Evolutionary conservation across 2,329 filamentous ascomycete species (phyloP).

Genomic region (Penicillium aurantiogriseum): DNA sequence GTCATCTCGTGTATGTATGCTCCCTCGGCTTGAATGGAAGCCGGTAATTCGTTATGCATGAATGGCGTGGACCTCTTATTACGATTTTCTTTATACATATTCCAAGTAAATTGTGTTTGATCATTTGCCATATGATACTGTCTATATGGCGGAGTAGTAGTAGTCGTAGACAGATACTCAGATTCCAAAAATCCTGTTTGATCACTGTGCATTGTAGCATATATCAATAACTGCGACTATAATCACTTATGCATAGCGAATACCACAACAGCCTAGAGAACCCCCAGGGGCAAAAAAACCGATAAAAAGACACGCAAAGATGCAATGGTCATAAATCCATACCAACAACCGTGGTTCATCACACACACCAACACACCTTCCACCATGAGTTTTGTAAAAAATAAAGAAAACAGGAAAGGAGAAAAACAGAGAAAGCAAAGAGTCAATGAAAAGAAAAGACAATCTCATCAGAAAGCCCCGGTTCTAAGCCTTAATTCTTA

Average conservation of each 20-base stretch:
- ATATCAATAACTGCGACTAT: background rate
- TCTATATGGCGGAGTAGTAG: background rate
- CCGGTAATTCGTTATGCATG: slow-evolving; percentile 24
- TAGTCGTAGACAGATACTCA: background rate
- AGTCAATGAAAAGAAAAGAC: background rate
- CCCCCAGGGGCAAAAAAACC: background rate
- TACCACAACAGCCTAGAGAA: background rate
- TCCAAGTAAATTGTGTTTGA: too few species aligned
- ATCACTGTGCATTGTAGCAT: slow-evolving; percentile 1
- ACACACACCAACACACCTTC: slow-evolving; percentile 3
- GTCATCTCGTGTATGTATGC: slow-evolving; percentile 23
- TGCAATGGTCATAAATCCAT: slow-evolving; percentile 23
- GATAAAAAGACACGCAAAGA: slow-evolving; percentile 10
- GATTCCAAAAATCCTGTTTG: background rate
- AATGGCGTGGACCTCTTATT: background rate
- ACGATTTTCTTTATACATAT: background rate
- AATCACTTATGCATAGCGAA: background rate
- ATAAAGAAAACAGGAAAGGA: background rate
- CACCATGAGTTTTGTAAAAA: background rate
- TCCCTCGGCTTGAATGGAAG: slow-evolving; percentile 15
- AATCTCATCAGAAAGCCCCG: background rate
- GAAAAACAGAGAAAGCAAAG: background rate
- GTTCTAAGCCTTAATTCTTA: slow-evolving; percentile 23
- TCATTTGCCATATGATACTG: background rate
- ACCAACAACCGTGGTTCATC: slow-evolving; percentile 9